Conservation (phyloP, 106 monocot genomes). For the Dioscorea alata region DNA sequence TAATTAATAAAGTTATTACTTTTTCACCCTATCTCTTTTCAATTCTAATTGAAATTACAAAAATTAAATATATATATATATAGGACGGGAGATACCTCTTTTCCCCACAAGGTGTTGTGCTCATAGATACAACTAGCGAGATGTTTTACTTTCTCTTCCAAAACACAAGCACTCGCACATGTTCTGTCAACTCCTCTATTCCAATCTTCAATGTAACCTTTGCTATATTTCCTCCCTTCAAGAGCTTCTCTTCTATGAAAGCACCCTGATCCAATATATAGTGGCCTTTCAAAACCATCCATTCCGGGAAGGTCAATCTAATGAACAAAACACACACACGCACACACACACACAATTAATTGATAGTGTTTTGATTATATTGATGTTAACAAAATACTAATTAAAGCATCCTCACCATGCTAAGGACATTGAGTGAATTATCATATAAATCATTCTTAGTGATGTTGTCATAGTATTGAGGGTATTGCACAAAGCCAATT, state of each 20-base stretch:
- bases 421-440: slow-evolving; percentile 11
- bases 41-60: no score
- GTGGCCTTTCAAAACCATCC: slow-evolving; percentile 40
- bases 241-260: slow-evolving; percentile 59
- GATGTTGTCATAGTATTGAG: slow-evolving; percentile 27
- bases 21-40: no score
- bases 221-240: slow-evolving; percentile 31
- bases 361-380: not conserved
- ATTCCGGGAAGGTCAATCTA: slow-evolving; percentile 44
- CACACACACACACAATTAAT: not conserved
- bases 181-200: slow-evolving; percentile 9
- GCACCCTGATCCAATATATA: slow-evolving; percentile 63
- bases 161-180: not conserved
- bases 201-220: slow-evolving; percentile 26
- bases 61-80: no score
- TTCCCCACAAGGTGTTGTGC: slow-evolving; percentile 53
- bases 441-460: slow-evolving; percentile 37
- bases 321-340: not conserved
- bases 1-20: no score
- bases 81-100: slow-evolving; percentile 14
- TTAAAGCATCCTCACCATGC: no score
- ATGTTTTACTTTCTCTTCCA: slow-evolving; percentile 35
- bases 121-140: slow-evolving; percentile 42
- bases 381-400: not conserved
- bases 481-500: slow-evolving; percentile 27